phyloP scores from a whole-genome alignment of 164 flowering plant genomes.

The Berberis thunbergii region DNA sequence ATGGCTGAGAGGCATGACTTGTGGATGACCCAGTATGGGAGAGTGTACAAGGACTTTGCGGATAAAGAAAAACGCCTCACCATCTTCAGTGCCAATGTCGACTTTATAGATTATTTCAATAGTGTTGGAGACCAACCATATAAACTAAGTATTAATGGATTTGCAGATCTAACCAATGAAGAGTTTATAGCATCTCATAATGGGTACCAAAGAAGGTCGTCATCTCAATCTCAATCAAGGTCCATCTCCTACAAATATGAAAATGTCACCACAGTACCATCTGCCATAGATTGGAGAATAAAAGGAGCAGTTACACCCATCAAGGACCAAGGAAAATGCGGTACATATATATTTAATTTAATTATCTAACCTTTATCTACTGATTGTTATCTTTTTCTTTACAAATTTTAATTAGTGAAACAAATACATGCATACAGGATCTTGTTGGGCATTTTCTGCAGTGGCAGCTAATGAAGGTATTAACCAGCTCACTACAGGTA shows the following conservation, averaged over 20 bases:
- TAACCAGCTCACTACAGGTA: constrained; percentile 15
- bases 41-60: constrained; percentile 18
- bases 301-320: constrained; percentile 25
- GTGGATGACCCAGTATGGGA: constrained; percentile 34
- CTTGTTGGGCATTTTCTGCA: constrained; percentile 35
- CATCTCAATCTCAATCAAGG: background rate
- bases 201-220: constrained; percentile 7
- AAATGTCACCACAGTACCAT: constrained; percentile 20
- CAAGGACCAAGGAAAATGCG: constrained; percentile 28
- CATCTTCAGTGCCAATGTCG: constrained; percentile 24
- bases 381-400: background rate
- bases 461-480: constrained; percentile 28
- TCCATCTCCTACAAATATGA: constrained; percentile 19
- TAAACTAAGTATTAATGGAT: constrained; percentile 22
- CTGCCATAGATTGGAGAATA: constrained; percentile 21
- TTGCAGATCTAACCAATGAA: constrained; percentile 30
- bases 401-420: background rate
- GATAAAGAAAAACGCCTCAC: constrained; percentile 27
- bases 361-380: background rate
- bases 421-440: constrained; percentile 9
- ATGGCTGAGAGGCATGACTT: constrained; percentile 22
- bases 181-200: constrained; percentile 21
- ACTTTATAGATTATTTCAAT: constrained; percentile 4
- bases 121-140: constrained; percentile 2
- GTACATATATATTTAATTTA: constrained; percentile 9